A percentile compares a stretch with the other conserved stretches of the same genome.
These are phyloP conservation scores for Cadophora malorum DNA, from an alignment of 2,329 filamentous ascomycete genomes.

Conservation along the genomic window DNA sequence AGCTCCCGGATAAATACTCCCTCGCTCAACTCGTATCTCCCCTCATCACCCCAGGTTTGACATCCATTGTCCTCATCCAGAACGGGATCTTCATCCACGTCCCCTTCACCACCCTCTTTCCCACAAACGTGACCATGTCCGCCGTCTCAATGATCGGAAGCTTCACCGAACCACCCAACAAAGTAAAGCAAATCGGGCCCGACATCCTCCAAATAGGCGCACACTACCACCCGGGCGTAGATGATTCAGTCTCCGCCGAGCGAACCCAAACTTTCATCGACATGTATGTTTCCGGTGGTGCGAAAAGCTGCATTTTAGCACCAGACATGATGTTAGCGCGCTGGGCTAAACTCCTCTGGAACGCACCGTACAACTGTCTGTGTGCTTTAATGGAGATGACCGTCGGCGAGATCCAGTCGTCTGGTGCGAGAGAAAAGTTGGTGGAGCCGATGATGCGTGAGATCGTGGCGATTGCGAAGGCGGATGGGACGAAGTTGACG, in stretches of 20 bases:
- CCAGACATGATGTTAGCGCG: conserved; percentile 35
- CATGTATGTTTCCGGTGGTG: conserved; percentile 32
- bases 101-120: conserved; percentile 33
- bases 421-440: conserved; percentile 38
- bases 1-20: conserved; percentile 33
- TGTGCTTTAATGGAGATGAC: conserved; percentile 35
- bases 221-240: conserved; percentile 31
- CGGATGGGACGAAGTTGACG: conserved; percentile 35
- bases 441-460: conserved; percentile 41
- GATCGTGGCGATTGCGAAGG: conserved; percentile 36
- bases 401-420: conserved; percentile 31
- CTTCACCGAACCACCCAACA: conserved; percentile 26
- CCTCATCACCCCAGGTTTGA: conserved; percentile 32
- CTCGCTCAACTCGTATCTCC: conserved; percentile 30
- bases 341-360: conserved; percentile 36
- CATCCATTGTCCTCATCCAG: conserved; percentile 37
- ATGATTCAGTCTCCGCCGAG: conserved; percentile 30
- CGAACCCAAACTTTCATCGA: conserved; percentile 33
- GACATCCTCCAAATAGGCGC: conserved; percentile 35
- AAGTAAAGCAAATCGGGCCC: conserved; percentile 31
- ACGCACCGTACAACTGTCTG: conserved; percentile 37
- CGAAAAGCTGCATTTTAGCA: conserved; percentile 30
- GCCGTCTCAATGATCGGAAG: conserved; percentile 37
- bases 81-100: conserved; percentile 38
- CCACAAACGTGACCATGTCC: conserved; percentile 33